Evolutionary conservation across 2,329 filamentous ascomycete genomes (phyloP), one percentile per base, ranked within the genome.

Genomic region (Alternaria ventricosa): DNA sequence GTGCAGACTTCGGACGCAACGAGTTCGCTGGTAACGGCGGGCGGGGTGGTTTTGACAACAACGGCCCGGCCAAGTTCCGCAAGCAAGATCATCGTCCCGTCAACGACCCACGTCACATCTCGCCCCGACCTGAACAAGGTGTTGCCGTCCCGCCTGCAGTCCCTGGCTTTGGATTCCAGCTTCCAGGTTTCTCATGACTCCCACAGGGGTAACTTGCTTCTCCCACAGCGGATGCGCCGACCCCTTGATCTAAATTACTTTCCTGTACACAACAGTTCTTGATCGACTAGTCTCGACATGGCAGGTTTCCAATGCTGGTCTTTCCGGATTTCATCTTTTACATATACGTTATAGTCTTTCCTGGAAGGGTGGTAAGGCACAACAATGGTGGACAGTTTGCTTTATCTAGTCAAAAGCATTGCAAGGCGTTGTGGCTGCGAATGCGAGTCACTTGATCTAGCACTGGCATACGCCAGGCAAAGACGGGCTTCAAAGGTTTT

Each of bases 91-190:
- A 66, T 25, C 68, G 70, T 27, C 55, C 67, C 9, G 53, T 58
- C 12, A 71, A 75, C n/a, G 73, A 79, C 41, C 67, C 73, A 44
- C 78, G 78, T 28, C 78, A 78, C 45, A 71, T 76, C 20, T 77
- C 74, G 9, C 78, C 77, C 10, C 71, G 76, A 22, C 67, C 73
- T 6, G 78, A 80, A 30, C 74, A 72, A 64, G 82, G 82, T 54
- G 82, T 86, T 27, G 85, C 82, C 9, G 85, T 86, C 3, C 82
- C 86, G 4, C 85, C 85, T 13, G 82, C 85, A 7, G 84, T 87
- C 6, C 85, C 85, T 47, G 83, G 84, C 4, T 87, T 87, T 64
- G 85, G 85, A 9, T 87, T 87, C 71, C 84, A 84, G 41, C 68
- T 80, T 25, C 78, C 78, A 23, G 75, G 76, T 3, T 74, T 74